Evolutionary conservation across 352 stramenopile genomes (phyloP).

Genomic region (Plasmopara muralis): DNA sequence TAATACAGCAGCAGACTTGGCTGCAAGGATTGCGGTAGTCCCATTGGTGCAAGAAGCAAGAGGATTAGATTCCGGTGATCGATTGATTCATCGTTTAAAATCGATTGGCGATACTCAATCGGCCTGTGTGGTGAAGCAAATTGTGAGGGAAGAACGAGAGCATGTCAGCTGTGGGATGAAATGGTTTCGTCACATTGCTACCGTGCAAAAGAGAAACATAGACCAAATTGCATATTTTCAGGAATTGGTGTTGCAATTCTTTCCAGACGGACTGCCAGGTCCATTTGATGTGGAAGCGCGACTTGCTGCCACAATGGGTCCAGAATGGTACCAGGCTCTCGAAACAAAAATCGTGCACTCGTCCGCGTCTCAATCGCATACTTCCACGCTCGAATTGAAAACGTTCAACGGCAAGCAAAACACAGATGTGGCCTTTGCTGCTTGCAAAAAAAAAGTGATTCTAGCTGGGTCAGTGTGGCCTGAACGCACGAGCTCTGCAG

Average conservation of each 20-base stretch:
- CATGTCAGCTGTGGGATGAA: slow-evolving; percentile 75
- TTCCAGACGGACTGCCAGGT: slow-evolving; percentile 67
- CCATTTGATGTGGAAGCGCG: slow-evolving; percentile 71
- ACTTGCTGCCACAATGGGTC: slow-evolving; percentile 61
- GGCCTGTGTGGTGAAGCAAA: slow-evolving; percentile 59
- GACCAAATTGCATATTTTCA: slow-evolving; percentile 73
- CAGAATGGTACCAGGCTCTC: slow-evolving; percentile 64
- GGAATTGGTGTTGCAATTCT: slow-evolving; percentile 68
- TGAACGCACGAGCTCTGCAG: slow-evolving; percentile 82
- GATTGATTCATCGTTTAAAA: slow-evolving; percentile 64
- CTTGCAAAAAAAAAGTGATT: slow-evolving; percentile 63
- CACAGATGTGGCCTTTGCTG: slow-evolving; percentile 38
- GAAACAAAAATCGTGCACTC: slow-evolving; percentile 39
- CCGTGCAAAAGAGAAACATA: slow-evolving; percentile 19
- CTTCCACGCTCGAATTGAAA: neutral
- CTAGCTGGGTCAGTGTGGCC: slow-evolving; percentile 75
- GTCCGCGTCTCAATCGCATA: slow-evolving; percentile 1
- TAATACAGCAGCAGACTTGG: slow-evolving; percentile 63
- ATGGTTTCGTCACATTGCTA: slow-evolving; percentile 64
- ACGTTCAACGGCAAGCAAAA: slow-evolving; percentile 12
- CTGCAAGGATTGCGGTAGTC: slow-evolving; percentile 66
- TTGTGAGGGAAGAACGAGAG: slow-evolving; percentile 72
- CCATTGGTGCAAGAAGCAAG: slow-evolving; percentile 78
- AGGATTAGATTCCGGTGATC: slow-evolving; percentile 66
- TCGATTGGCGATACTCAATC: slow-evolving; percentile 65